Percentiles rank a stretch among this genome's conserved stretches.
These are phyloP conservation scores for Pterocarpus santalinus DNA, from an alignment of 306 rosid genomes.

Conservation along the genomic window DNA sequence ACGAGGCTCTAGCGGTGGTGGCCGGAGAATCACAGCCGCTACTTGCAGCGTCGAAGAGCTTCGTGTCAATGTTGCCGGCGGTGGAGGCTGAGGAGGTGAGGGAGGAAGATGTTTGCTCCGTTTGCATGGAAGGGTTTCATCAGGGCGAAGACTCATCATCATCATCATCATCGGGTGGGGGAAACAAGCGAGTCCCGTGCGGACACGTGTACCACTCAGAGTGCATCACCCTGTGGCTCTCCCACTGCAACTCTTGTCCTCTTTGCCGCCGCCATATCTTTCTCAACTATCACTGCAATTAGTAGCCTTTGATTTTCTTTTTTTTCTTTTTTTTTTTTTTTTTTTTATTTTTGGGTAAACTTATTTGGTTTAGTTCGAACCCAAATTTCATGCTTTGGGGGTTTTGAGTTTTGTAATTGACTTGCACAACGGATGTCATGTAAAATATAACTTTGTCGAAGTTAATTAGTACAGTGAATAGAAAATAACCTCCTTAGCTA, in stretches of 20 bases:
- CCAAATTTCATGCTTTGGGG: too few relatives aligned
- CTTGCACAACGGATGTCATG: too few relatives aligned
- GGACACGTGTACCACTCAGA: conserved; percentile 72
- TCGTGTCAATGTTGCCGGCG: conserved; percentile 46
- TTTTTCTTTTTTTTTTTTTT: too few relatives aligned
- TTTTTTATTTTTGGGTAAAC: neutral
- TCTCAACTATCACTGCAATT: neutral
- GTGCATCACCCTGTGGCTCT: conserved; percentile 75
- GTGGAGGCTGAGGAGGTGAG: conserved; percentile 1
- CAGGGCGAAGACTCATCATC: too few relatives aligned
- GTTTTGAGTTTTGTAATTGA: too few relatives aligned
- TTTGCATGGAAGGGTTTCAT: conserved; percentile 62
- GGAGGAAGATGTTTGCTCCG: conserved; percentile 54
- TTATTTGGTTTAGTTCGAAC: too few relatives aligned
- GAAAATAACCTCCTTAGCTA: too few relatives aligned
- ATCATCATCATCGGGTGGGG: neutral
- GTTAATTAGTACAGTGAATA: too few relatives aligned
- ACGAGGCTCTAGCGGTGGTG: conserved; percentile 53
- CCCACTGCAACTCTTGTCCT: conserved; percentile 66
- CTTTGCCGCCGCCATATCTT: conserved; percentile 70
- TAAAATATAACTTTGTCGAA: too few relatives aligned
- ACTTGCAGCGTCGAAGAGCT: conserved; percentile 11
- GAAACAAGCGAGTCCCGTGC: conserved; percentile 60
- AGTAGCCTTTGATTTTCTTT: too few relatives aligned
- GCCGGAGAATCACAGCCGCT: conserved; percentile 35